phyloP scores from a whole-genome alignment of 768 basidiomycete genomes.

The Naganishia antarctica region DNA sequence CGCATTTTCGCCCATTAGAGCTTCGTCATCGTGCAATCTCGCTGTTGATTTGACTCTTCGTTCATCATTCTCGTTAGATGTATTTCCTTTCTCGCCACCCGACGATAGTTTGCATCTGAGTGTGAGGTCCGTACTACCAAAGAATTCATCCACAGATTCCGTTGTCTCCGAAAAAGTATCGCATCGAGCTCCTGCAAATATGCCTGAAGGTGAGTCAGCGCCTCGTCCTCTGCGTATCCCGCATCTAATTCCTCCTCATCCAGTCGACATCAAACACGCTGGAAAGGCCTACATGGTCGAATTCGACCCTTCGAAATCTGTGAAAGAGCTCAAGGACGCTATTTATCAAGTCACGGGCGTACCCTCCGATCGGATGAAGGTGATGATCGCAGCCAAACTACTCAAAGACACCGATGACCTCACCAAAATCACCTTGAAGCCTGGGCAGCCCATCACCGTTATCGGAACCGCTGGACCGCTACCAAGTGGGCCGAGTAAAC shows the following conservation, averaged over 20 bases:
- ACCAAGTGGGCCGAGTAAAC: conserved; percentile 76
- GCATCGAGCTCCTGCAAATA: too few species aligned
- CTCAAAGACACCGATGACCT: conserved; percentile 90
- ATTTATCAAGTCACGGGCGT: conserved; percentile 79
- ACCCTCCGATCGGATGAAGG: conserved; percentile 84
- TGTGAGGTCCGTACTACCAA: too few species aligned
- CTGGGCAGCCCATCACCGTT: conserved; percentile 84
- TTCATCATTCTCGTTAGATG: too few species aligned
- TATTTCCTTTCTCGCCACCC: too few species aligned
- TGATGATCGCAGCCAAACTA: conserved; percentile 88
- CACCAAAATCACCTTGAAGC: conserved; percentile 74
- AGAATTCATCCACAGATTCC: too few species aligned
- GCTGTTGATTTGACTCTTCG: too few species aligned
- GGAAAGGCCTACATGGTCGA: conserved; percentile 69
- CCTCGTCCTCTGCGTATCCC: background rate
- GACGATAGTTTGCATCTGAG: too few species aligned
- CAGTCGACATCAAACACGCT: conserved; percentile 77
- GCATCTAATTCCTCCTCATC: background rate
- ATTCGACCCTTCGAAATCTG: conserved; percentile 64
- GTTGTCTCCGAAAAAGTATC: too few species aligned
- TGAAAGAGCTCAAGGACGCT: conserved; percentile 71
- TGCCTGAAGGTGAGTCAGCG: conserved; percentile 8
- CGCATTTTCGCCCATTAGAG: background rate
- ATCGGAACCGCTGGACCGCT: conserved; percentile 90
- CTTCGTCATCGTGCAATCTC: conserved; percentile 18